Evolutionary conservation across 2,329 filamentous ascomycete genomes (phyloP).

Genomic region (Didymella arachidicola): DNA sequence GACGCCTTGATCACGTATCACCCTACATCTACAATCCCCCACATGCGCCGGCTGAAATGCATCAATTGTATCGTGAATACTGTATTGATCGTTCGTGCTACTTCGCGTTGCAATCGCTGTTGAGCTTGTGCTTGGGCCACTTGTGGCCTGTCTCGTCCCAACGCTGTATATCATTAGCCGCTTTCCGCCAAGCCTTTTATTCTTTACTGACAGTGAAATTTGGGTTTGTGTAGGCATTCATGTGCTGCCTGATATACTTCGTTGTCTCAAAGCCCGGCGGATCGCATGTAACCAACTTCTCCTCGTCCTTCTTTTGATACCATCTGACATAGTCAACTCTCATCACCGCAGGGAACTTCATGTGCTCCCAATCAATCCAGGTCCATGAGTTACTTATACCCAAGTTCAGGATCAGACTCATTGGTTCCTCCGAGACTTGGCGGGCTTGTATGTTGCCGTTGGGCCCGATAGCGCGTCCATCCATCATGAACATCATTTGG

Average conservation of each 20-base stretch:
- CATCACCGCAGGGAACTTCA: constrained; percentile 62
- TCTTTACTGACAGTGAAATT: constrained; percentile 58
- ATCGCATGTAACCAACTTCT: constrained; percentile 62
- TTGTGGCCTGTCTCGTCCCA: constrained; percentile 46
- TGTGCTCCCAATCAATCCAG: constrained; percentile 54
- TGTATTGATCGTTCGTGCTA: neutral
- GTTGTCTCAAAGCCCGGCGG: constrained; percentile 63
- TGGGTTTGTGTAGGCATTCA: constrained; percentile 58
- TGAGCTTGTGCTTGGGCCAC: constrained; percentile 56
- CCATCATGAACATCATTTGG: constrained; percentile 60
- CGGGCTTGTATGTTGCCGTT: constrained; percentile 62
- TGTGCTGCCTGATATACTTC: constrained; percentile 59
- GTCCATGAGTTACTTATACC: constrained; percentile 62
- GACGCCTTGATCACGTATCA: constrained; percentile 42
- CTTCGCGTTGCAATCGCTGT: constrained; percentile 47
- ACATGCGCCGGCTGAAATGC: constrained; percentile 14
- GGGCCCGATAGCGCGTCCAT: constrained; percentile 60
- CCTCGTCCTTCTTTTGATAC: constrained; percentile 60
- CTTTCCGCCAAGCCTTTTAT: neutral
- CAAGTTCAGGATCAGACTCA: constrained; percentile 63
- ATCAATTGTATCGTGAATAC: neutral
- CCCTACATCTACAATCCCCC: constrained; percentile 3
- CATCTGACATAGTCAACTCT: constrained; percentile 63
- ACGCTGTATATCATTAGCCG: constrained; percentile 29
- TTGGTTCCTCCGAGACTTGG: constrained; percentile 61